Percentiles rank a stretch among this genome's conserved stretches.
Conservation (phyloP, 768 basidiomycete species). For the Serendipita indica region DNA sequence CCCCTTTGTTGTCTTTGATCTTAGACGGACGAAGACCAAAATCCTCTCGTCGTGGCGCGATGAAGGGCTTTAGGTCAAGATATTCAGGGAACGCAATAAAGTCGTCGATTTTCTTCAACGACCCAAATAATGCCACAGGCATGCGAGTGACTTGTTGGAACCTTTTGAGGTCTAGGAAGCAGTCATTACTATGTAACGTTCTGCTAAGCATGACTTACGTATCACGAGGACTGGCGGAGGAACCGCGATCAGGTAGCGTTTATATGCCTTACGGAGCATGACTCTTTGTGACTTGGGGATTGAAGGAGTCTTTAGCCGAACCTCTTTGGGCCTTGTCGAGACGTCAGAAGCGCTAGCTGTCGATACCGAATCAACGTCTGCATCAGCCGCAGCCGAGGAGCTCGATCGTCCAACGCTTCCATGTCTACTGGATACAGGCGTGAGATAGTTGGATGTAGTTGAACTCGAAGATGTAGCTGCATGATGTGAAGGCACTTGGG, state of each 20-base stretch:
- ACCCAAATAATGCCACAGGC: conserved; percentile 34
- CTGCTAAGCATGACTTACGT: conserved; percentile 21
- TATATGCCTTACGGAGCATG: conserved; percentile 73
- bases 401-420: not conserved
- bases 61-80: conserved; percentile 71
- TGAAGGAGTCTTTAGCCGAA: not conserved
- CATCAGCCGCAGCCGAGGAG: not conserved
- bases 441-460: not conserved
- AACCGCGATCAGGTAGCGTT: conserved; percentile 79
- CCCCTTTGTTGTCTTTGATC: conserved; percentile 17
- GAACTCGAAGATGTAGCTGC: not conserved
- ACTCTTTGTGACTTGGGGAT: conserved; percentile 39
- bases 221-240: conserved; percentile 82
- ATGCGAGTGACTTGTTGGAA: conserved; percentile 74
- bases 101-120: conserved; percentile 73
- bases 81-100: conserved; percentile 79
- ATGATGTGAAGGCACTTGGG: not conserved
- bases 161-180: conserved; percentile 50
- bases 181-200: too few species aligned
- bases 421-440: conserved; percentile 2
- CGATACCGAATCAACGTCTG: not conserved
- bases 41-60: conserved; percentile 67
- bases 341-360: not conserved
- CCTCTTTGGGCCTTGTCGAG: not conserved
- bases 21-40: conserved; percentile 32